Evolutionary conservation across 2,329 filamentous ascomycete genomes (phyloP).

Genomic region (Apiospora marii): DNA sequence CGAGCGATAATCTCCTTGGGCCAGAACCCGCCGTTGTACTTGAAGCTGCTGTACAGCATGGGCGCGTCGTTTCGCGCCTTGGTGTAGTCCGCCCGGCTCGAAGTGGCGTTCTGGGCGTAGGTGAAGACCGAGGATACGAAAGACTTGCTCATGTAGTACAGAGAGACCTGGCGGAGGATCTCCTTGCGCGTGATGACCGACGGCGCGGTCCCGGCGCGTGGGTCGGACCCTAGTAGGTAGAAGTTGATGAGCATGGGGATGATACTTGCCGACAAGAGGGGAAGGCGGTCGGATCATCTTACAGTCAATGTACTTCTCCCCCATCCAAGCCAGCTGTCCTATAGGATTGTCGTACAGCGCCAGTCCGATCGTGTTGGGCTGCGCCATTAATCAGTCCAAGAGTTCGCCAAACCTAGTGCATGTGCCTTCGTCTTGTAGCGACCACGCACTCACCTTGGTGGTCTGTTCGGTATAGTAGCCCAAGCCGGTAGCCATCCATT

Average conservation of each 20-base stretch:
- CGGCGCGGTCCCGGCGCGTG: conserved; percentile 30
- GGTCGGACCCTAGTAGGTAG: conserved; percentile 30
- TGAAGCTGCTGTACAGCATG: conserved; percentile 33
- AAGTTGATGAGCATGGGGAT: neutral
- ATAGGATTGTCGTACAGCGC: too few species aligned
- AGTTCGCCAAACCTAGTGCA: too few species aligned
- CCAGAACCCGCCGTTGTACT: conserved; percentile 33
- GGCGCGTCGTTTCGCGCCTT: conserved; percentile 35
- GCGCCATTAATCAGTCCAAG: too few species aligned
- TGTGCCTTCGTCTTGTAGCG: too few species aligned
- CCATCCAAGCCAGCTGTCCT: too few species aligned
- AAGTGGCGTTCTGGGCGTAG: conserved; percentile 46
- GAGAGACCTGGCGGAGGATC: conserved; percentile 30
- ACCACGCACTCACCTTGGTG: too few species aligned
- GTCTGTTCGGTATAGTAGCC: too few species aligned
- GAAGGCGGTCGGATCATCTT: too few species aligned
- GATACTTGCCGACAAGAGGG: too few species aligned
- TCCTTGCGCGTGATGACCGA: conserved; percentile 30
- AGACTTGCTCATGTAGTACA: conserved; percentile 31
- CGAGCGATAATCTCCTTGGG: conserved; percentile 25
- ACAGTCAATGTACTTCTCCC: too few species aligned
- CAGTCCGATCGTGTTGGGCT: too few species aligned
- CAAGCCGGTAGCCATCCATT: too few species aligned
- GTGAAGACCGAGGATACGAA: conserved; percentile 46
- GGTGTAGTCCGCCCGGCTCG: conserved; percentile 45